Evolutionary conservation across 257 asterid genomes (phyloP).

Genomic region (Solanum lycopersicoides): DNA sequence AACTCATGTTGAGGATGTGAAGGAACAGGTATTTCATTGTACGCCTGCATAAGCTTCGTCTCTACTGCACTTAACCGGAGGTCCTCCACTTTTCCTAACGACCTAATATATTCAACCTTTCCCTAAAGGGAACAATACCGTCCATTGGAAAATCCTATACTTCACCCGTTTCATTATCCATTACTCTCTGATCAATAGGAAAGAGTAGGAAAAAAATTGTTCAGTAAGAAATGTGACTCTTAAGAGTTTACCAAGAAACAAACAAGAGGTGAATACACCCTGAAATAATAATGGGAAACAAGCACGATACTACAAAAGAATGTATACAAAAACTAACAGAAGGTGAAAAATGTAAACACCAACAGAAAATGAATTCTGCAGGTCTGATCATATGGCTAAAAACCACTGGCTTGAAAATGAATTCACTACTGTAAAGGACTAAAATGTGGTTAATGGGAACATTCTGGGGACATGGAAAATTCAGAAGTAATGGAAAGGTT

Average conservation of each 20-base stretch:
- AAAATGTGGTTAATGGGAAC: not conserved
- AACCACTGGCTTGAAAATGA: not conserved
- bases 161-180: slow-evolving; percentile 65
- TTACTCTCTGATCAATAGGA: slow-evolving; percentile 1
- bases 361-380: not conserved
- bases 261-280: not conserved
- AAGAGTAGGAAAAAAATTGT: not conserved
- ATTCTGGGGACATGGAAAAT: not conserved
- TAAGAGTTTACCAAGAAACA: not conserved
- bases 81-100: slow-evolving; percentile 23
- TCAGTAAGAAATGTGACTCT: not conserved
- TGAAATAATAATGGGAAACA: not conserved
- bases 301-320: not conserved
- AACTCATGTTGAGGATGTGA: slow-evolving; percentile 91
- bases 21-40: slow-evolving; percentile 29
- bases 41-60: no score
- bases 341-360: not conserved
- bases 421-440: not conserved
- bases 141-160: slow-evolving; percentile 55
- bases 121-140: not conserved
- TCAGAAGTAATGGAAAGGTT: not conserved
- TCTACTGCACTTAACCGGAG: no score
- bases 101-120: slow-evolving; percentile 55
- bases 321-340: not conserved
- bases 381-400: not conserved